Conservation (phyloP, 192 early-diverging fungal genomes). For the Gamsiella multidivaricata region DNA sequence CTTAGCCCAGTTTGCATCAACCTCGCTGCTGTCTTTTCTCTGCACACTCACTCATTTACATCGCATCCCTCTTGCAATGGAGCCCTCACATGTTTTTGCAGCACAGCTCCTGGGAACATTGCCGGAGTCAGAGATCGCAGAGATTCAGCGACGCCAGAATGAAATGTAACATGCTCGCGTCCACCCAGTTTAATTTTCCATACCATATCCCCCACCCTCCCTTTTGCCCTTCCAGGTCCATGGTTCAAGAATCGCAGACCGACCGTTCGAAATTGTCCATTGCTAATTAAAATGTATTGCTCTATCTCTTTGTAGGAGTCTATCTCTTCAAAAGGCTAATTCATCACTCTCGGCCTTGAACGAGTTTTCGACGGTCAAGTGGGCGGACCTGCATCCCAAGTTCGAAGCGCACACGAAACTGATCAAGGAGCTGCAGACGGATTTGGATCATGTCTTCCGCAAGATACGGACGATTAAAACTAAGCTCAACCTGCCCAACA, state of each 20-base stretch:
- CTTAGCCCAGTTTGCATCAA: too few species aligned
- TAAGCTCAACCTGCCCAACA: conserved; percentile 27
- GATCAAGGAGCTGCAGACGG: conserved; percentile 65
- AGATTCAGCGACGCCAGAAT: conserved; percentile 37
- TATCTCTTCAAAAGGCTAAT: conserved; percentile 36
- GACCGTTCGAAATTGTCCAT: not conserved
- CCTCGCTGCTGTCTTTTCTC: too few species aligned
- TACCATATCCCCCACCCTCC: too few species aligned
- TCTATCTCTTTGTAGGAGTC: conserved; percentile 4
- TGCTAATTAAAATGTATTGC: not conserved
- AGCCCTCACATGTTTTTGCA: conserved; percentile 34
- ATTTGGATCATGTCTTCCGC: conserved; percentile 67
- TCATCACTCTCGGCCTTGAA: conserved; percentile 60
- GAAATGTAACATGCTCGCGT: too few species aligned
- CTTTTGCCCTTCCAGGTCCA: not conserved
- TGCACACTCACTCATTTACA: too few species aligned
- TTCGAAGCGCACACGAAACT: conserved; percentile 66
- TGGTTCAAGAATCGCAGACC: too few species aligned
- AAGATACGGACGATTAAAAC: conserved; percentile 57
- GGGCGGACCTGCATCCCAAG: conserved; percentile 59
- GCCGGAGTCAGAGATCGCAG: conserved; percentile 38
- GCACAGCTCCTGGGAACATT: conserved; percentile 27
- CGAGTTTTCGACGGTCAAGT: conserved; percentile 66
- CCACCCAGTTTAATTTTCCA: too few species aligned
- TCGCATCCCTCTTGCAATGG: too few species aligned